Base-by-base conservation (phyloP, 768 basidiomycete species). In the Leccinum uliginosum region DNA sequence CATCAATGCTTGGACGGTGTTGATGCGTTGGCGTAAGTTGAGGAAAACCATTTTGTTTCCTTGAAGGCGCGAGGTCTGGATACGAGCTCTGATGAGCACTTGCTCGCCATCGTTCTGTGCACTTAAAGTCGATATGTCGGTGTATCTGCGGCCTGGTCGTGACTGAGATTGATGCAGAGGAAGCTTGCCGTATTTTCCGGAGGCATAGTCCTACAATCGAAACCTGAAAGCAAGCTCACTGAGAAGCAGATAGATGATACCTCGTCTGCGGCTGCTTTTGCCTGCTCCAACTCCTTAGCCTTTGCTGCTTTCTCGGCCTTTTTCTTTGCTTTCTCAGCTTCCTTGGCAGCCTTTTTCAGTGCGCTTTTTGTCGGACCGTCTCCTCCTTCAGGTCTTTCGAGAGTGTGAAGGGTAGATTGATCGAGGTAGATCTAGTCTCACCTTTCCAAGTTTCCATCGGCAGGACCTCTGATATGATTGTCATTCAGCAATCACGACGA, bases 1-100 rank as follows among this genome's bases (percentile, higher is more conserved):
- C 58, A 96, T 76, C 40, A 98, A 76, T 34, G 89, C 94, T 70
- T 98, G 96, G 9, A 99, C 85, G 54, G 95, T 80, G 67, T 88
- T 80, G 14, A 81, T 86, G 63, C 90, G 83, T 72, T 99, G 96
- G 57, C 96, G 89, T 54, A 99, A 80, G 68, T 87, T 86, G 52
- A 98, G 75, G 75, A 99, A 99, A 51, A 91, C 90, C 85, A 98
- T 93, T 77, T 93, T 99, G 75, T 84, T 91, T 63, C 91, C 93
- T 71, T 97, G 92, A 0, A 91, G 89, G 54, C 97, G 87, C 26
- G 89, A 87, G 15, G 89, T 94, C 70, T 96, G 93, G 45, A 99
- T 80, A 54, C 97, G 85, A 12, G 93, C 94, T 62, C 96, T 89
- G 59, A 98, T 76, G 57, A 91, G 75, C 51, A 98, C 88, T 6